phyloP scores from a whole-genome alignment of 352 stramenopile species.

The Phytophthora pisi region DNA sequence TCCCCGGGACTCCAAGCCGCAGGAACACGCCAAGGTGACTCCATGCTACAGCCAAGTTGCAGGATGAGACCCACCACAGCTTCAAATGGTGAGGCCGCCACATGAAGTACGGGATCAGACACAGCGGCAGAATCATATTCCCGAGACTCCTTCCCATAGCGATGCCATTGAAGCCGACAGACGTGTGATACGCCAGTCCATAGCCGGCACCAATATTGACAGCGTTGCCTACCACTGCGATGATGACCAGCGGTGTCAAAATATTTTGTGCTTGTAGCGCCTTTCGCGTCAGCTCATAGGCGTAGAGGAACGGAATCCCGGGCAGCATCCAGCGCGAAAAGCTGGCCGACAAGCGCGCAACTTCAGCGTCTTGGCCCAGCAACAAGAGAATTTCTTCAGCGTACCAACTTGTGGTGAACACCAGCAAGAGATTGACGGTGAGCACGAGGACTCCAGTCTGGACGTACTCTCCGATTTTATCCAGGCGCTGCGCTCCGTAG shows the following conservation, averaged over 20 bases:
- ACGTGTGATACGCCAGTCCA: background rate
- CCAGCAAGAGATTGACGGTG: background rate
- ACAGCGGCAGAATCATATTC: background rate
- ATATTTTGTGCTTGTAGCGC: background rate
- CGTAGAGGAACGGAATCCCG: background rate
- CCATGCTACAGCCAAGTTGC: background rate
- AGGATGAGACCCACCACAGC: background rate
- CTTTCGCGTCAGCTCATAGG: background rate
- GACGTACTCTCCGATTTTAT: background rate
- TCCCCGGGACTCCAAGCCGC: background rate
- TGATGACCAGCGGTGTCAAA: background rate
- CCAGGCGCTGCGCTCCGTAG: background rate
- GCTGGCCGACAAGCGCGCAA: background rate
- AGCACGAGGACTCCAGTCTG: background rate
- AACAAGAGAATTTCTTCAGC: background rate
- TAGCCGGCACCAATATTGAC: background rate
- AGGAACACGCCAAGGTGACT: background rate
- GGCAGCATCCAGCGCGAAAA: background rate
- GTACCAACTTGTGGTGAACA: background rate
- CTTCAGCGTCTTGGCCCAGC: background rate
- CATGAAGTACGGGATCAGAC: background rate
- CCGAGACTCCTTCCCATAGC: background rate
- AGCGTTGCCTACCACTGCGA: background rate
- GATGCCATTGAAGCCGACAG: background rate
- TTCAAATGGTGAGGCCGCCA: background rate